Conservation (phyloP, 1,284 basidiomycete genomes). For the Cryptococcus maquisensis region DNA sequence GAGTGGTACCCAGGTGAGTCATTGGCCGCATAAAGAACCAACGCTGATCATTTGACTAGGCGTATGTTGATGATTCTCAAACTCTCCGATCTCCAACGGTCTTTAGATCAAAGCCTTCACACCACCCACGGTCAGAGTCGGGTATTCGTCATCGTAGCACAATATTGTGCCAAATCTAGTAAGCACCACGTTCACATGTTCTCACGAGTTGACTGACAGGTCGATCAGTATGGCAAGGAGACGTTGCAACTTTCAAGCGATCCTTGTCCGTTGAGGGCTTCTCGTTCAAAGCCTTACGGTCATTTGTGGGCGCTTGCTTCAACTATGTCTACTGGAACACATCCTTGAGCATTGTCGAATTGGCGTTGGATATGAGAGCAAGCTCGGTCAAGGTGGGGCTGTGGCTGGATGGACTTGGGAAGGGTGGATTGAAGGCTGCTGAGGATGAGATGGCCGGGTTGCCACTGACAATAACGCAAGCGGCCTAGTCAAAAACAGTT, state of each 20-base stretch:
- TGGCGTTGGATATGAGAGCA: conserved; percentile 63
- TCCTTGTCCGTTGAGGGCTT: conserved; percentile 15
- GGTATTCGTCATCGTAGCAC: conserved; percentile 86
- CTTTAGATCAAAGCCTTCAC: conserved; percentile 53
- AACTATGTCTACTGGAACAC: conserved; percentile 34
- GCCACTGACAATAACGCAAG: not conserved
- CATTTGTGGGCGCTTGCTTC: conserved; percentile 15
- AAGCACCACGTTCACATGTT: conserved; percentile 2
- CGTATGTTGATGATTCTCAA: conserved; percentile 48
- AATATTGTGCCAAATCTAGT: conserved; percentile 66
- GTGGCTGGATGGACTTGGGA: conserved; percentile 55
- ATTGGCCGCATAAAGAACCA: not conserved
- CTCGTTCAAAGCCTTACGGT: conserved; percentile 17
- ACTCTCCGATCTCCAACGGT: conserved; percentile 65
- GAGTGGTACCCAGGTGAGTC: conserved; percentile 69
- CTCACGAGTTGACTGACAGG: not conserved
- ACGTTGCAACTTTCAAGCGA: conserved; percentile 44
- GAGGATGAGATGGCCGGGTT: conserved; percentile 40
- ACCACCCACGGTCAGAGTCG: conserved; percentile 64
- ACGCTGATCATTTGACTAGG: conserved; percentile 9
- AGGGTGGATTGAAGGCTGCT: conserved; percentile 36
- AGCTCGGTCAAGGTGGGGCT: conserved; percentile 58
- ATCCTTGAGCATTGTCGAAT: conserved; percentile 37
- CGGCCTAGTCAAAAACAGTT: not conserved
- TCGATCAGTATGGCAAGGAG: conserved; percentile 74